These are phyloP conservation scores for Parmales sp. DNA, from an alignment of 108 stramenopile genomes.

Conservation along the genomic window DNA sequence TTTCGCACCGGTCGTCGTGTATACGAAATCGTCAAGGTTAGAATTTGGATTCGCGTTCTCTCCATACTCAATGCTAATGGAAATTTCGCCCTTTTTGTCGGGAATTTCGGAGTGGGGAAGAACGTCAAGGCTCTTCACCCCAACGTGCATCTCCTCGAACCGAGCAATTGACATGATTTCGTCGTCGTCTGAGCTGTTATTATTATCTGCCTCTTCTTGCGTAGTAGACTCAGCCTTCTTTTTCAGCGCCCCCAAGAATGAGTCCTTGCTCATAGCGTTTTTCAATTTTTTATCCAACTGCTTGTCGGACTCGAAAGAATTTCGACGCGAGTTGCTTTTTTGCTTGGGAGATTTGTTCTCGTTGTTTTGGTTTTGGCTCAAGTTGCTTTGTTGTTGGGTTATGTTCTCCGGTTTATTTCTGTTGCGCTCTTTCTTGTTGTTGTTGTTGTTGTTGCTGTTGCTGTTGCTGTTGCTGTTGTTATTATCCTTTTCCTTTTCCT, in stretches of 20 bases:
- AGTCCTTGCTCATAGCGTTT: too few relatives aligned
- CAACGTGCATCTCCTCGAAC: background rate
- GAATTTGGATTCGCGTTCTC: background rate
- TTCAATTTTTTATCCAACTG: too few relatives aligned
- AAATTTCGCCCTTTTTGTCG: background rate
- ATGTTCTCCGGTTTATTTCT: background rate
- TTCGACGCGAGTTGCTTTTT: constrained; percentile 9
- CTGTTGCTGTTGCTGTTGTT: constrained; percentile 1
- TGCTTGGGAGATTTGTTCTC: background rate
- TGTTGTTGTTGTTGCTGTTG: constrained; percentile 14
- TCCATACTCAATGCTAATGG: background rate
- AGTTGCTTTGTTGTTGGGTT: background rate
- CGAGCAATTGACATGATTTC: background rate
- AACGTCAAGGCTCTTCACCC: background rate
- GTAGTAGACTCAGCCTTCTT: too few relatives aligned
- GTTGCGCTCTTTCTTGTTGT: constrained; percentile 12
- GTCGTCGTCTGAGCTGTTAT: background rate
- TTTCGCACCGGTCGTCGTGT: background rate
- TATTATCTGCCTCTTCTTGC: background rate
- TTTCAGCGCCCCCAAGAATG: too few relatives aligned
- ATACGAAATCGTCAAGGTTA: background rate
- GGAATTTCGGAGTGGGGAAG: background rate
- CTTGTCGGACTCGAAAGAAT: too few relatives aligned
- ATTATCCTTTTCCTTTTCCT: background rate
- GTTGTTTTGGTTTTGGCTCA: background rate